phyloP scores from a whole-genome alignment of 345 rosid genomes.

The Diplotaxis tenuifolia region DNA sequence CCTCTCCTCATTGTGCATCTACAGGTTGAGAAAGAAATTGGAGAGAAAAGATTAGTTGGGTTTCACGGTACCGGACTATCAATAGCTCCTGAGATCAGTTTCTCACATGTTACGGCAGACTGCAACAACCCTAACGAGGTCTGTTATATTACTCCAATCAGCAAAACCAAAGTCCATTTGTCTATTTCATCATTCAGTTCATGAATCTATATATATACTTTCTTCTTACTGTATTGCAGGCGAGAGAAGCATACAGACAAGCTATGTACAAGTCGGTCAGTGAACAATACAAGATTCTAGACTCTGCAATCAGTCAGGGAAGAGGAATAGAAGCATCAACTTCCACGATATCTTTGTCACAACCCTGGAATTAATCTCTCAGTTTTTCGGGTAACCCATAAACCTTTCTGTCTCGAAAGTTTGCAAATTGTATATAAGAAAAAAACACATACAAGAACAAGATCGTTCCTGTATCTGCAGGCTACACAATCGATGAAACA shows the following conservation, averaged over 20 bases:
- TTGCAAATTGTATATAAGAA: neutral
- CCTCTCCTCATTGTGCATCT: conserved; percentile 19
- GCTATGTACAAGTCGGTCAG: conserved; percentile 56
- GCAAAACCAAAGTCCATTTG: neutral
- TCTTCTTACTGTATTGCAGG: conserved; percentile 43
- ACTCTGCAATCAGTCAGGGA: conserved; percentile 62
- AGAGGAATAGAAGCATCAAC: conserved; percentile 68
- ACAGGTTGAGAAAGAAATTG: conserved; percentile 94
- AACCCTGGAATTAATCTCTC: conserved; percentile 65
- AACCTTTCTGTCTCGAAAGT: neutral
- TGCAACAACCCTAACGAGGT: conserved; percentile 76
- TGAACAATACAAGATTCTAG: conserved; percentile 67
- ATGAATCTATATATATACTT: neutral
- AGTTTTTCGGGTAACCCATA: conserved; percentile 13
- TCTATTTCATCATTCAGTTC: neutral
- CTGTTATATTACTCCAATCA: conserved; percentile 20
- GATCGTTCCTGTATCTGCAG: conserved; percentile 16
- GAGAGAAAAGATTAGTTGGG: conserved; percentile 73
- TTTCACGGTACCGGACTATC: conserved; percentile 77
- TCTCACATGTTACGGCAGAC: conserved; percentile 51
- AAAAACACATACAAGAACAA: neutral
- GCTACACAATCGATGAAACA: conserved; percentile 25
- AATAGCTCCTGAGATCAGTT: conserved; percentile 56
- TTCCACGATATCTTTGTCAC: conserved; percentile 65
- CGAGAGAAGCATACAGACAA: conserved; percentile 56